Evolutionary conservation across 345 rosid species (phyloP).

Genomic region (Cardamine resedifolia): DNA sequence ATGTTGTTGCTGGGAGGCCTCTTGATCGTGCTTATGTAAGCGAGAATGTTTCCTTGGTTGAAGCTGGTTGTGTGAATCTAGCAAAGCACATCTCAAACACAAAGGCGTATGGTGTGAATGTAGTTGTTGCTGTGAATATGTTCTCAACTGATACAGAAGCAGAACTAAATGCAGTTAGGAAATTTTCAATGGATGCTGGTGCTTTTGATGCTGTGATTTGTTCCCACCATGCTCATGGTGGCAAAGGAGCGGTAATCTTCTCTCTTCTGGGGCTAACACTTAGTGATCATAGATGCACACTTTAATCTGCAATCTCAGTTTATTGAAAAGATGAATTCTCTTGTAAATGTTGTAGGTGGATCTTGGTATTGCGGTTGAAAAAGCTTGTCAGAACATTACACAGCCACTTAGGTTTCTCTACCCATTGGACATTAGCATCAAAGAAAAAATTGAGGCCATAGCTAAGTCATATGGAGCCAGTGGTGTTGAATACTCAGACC

Average conservation of each 20-base stretch:
- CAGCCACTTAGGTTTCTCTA: slow-evolving; percentile 77
- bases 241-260: slow-evolving; percentile 83
- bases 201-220: slow-evolving; percentile 93
- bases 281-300: not conserved
- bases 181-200: slow-evolving; percentile 80
- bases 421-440: slow-evolving; percentile 73
- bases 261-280: not conserved
- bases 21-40: slow-evolving; percentile 83
- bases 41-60: slow-evolving; percentile 87
- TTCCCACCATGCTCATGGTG: slow-evolving; percentile 96
- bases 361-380: slow-evolving; percentile 91
- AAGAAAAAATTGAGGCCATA: slow-evolving; percentile 87
- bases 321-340: slow-evolving; percentile 1
- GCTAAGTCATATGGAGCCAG: slow-evolving; percentile 95
- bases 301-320: not conserved
- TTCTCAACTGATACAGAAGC: slow-evolving; percentile 89
- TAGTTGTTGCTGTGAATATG: slow-evolving; percentile 93
- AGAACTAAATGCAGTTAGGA: slow-evolving; percentile 83
- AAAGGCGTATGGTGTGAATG: slow-evolving; percentile 85
- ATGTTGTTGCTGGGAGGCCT: slow-evolving; percentile 96
- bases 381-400: slow-evolving; percentile 72
- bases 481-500: slow-evolving; percentile 89
- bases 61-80: slow-evolving; percentile 93
- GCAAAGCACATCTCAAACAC: slow-evolving; percentile 91
- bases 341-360: slow-evolving; percentile 59